Conservation (phyloP, 768 basidiomycete species). For the Kwoniella heveanensis region DNA sequence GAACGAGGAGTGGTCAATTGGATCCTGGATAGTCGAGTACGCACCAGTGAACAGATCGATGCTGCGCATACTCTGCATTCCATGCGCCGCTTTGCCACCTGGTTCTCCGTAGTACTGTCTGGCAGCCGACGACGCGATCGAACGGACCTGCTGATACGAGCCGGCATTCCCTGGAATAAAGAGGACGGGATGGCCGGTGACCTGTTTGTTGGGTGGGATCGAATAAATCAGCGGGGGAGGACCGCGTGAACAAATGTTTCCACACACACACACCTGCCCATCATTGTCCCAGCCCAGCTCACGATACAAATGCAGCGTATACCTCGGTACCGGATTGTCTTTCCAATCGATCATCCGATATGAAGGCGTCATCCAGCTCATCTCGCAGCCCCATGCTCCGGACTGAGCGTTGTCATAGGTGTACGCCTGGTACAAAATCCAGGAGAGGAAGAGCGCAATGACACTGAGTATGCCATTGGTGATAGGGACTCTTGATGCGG, state of each 20-base stretch:
- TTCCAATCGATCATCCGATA: slow-evolving; percentile 75
- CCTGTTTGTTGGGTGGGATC: no score
- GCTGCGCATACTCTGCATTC: slow-evolving; percentile 46
- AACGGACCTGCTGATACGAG: slow-evolving; percentile 87
- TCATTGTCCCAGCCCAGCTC: slow-evolving; percentile 78
- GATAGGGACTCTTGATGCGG: no score
- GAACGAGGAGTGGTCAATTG: background rate
- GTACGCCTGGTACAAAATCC: background rate
- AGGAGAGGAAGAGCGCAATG: background rate
- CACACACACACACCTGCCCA: slow-evolving; percentile 57
- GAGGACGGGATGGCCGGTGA: slow-evolving; percentile 75
- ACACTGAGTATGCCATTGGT: background rate
- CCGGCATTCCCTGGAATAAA: slow-evolving; percentile 98
- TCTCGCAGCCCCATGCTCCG: slow-evolving; percentile 50
- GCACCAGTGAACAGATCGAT: slow-evolving; percentile 85
- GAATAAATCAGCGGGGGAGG: no score
- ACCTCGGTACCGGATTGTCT: slow-evolving; percentile 71
- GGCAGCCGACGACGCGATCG: slow-evolving; percentile 87
- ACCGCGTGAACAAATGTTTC: no score
- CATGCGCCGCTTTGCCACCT: slow-evolving; percentile 7
- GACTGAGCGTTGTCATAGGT: slow-evolving; percentile 23
- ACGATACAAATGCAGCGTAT: slow-evolving; percentile 86
- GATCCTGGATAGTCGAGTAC: slow-evolving; percentile 35
- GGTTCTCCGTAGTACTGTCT: slow-evolving; percentile 76
- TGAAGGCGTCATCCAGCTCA: slow-evolving; percentile 64